Evolutionary conservation across 1,139 yeast genomes (phyloP).

Genomic region (Suhomyces ambrosiae): DNA sequence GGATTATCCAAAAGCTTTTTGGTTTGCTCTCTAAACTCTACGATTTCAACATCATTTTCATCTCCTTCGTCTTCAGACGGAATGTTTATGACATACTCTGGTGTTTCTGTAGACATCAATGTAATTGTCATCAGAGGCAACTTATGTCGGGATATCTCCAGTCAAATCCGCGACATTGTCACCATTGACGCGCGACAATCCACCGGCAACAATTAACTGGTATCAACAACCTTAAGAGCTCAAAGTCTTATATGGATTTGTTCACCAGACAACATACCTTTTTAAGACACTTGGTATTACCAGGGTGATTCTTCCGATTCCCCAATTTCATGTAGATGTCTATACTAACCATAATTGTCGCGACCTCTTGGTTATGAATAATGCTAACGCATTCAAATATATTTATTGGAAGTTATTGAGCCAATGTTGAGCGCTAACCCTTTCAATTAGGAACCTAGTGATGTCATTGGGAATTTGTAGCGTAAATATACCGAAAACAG

Average conservation of each 20-base stretch:
- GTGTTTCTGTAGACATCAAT: conserved; percentile 8
- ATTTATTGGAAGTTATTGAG: no score
- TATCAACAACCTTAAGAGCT: no score
- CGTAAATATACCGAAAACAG: neutral
- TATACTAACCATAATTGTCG: neutral
- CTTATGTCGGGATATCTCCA: neutral
- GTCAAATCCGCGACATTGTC: neutral
- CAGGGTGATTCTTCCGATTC: no score
- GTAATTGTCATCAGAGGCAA: neutral
- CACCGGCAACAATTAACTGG: no score
- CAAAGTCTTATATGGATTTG: no score
- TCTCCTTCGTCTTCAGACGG: conserved; percentile 30
- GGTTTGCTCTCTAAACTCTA: conserved; percentile 43
- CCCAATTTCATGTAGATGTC: neutral
- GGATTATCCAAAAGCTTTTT: conserved; percentile 36
- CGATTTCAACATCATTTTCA: conserved; percentile 41
- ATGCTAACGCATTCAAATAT: no score
- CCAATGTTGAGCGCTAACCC: no score
- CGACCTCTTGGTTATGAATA: neutral
- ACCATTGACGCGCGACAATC: no score
- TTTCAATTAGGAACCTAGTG: no score
- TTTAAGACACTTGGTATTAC: no score
- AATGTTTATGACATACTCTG: conserved; percentile 26
- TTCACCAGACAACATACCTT: no score
- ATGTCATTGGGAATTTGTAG: neutral